Percentiles rank a stretch among this genome's conserved stretches.
These are phyloP conservation scores for Hibiscus mutabilis DNA, from an alignment of 345 rosid species.

Conservation along the genomic window DNA sequence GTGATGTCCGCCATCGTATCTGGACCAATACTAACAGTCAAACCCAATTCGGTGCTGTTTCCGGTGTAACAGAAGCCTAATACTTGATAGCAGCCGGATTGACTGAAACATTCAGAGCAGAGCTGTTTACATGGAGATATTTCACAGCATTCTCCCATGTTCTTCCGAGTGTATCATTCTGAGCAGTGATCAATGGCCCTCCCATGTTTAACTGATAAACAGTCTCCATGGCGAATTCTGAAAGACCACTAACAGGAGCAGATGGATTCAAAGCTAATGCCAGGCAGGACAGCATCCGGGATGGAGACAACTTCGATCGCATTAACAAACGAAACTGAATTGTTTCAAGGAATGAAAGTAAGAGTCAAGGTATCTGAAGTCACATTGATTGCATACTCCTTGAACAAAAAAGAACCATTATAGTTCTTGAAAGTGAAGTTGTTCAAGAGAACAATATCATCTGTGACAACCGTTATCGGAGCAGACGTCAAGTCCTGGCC, in stretches of 20 bases:
- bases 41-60: conserved; percentile 85
- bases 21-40: conserved; percentile 88
- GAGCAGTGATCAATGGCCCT: conserved; percentile 75
- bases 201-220: conserved; percentile 88
- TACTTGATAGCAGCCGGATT: conserved; percentile 62
- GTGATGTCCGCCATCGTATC: conserved; percentile 44
- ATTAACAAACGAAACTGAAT: conserved; percentile 74
- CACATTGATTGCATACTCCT: conserved; percentile 82
- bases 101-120: conserved; percentile 58
- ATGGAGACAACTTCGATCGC: conserved; percentile 85
- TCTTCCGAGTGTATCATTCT: conserved; percentile 89
- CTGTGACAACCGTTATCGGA: conserved; percentile 53
- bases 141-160: conserved; percentile 76
- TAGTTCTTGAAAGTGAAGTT: conserved; percentile 67
- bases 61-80: conserved; percentile 35
- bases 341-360: conserved; percentile 62
- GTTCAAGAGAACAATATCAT: conserved; percentile 77
- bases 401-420: conserved; percentile 57
- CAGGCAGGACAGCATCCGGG: conserved; percentile 66
- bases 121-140: conserved; percentile 79
- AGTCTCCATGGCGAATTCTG: conserved; percentile 66
- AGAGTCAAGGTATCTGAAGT: conserved; percentile 58
- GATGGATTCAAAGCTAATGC: conserved; percentile 63
- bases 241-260: conserved; percentile 53
- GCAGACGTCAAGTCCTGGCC: conserved; percentile 53